Conservation (phyloP, 345 rosid genomes). For the Ailanthus altissimus region DNA sequence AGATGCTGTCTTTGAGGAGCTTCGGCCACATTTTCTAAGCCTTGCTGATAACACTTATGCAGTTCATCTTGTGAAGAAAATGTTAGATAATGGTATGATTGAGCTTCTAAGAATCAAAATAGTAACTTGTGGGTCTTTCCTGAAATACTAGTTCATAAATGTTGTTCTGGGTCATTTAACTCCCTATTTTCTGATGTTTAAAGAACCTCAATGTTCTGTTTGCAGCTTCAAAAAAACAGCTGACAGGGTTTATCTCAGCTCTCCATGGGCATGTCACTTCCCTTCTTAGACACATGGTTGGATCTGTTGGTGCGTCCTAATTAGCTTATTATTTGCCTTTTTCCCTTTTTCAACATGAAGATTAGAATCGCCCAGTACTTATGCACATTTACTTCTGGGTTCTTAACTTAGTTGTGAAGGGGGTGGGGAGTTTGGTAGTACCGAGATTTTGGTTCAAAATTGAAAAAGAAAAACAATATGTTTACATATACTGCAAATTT, state of each 20-base stretch:
- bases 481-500: neutral
- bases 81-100: constrained; percentile 78
- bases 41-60: constrained; percentile 68
- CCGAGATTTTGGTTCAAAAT: neutral
- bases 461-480: neutral
- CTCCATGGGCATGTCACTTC: constrained; percentile 78
- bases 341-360: neutral
- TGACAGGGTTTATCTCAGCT: constrained; percentile 62
- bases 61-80: constrained; percentile 73
- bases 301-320: constrained; percentile 74
- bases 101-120: neutral
- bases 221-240: constrained; percentile 84
- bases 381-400: neutral
- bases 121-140: constrained; percentile 6
- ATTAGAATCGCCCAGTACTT: neutral
- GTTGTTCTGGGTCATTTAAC: neutral
- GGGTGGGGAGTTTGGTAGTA: neutral
- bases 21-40: constrained; percentile 72
- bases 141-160: neutral
- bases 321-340: neutral
- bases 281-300: constrained; percentile 89
- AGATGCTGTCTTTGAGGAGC: constrained; percentile 69
- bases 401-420: neutral
- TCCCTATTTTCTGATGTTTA: neutral
- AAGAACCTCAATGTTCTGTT: neutral